These are phyloP conservation scores for Amaranthus hypochondriacus DNA, from an alignment of 148 eudicot genomes.

Conservation along the genomic window DNA sequence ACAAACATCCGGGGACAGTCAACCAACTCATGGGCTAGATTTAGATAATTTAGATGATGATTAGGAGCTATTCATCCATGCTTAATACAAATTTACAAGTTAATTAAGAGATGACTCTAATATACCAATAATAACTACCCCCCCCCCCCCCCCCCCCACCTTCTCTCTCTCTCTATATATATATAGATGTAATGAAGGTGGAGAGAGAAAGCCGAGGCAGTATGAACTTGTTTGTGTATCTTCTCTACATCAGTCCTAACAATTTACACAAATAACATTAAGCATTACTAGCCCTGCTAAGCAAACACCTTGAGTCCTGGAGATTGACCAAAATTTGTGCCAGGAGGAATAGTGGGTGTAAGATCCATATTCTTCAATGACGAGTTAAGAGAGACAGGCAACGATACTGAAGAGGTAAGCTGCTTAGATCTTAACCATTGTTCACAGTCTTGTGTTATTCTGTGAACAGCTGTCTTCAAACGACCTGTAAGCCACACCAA, in stretches of 20 bases:
- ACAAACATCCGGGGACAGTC: background rate
- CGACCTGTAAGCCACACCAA: conserved; percentile 46
- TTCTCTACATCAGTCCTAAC: background rate
- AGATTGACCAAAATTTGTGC: conserved; percentile 21
- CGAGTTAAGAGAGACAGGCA: conserved; percentile 45
- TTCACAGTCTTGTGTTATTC: conserved; percentile 73
- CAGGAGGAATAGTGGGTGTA: conserved; percentile 60
- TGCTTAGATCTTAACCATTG: conserved; percentile 65
- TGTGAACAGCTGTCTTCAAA: conserved; percentile 63
- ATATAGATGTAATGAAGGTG: background rate
- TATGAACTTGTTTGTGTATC: conserved; percentile 1
- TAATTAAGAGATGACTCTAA: background rate
- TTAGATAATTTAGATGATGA: background rate
- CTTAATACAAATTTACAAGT: background rate
- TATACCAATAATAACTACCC: background rate
- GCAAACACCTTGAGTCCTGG: conserved; percentile 69
- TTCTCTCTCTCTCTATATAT: background rate
- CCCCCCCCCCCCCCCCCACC: background rate
- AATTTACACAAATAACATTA: background rate
- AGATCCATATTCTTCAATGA: conserved; percentile 60
- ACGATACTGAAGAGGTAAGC: conserved; percentile 39
- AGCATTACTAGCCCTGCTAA: conserved; percentile 11
- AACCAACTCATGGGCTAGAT: background rate
- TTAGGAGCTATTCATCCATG: conserved; percentile 3
- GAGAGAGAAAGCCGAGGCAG: background rate